These are phyloP conservation scores for Draba incana DNA, from an alignment of 345 rosid species.

Conservation along the genomic window DNA sequence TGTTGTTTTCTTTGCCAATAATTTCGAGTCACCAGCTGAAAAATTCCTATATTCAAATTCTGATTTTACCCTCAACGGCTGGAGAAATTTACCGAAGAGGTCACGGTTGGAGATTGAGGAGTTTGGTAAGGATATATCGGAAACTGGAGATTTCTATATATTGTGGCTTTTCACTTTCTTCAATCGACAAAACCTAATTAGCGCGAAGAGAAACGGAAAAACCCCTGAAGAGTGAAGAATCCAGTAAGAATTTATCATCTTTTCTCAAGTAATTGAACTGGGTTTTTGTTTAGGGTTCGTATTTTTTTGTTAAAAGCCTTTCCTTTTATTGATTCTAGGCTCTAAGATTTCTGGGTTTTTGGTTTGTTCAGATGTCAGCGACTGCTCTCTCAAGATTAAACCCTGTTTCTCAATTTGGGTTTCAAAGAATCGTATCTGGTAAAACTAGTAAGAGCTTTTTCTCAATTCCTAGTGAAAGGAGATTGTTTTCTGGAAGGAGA, in stretches of 20 bases:
- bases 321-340: slow-evolving; percentile 1
- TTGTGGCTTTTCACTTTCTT: too few relatives aligned
- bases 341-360: background rate
- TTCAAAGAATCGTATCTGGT: slow-evolving; percentile 41
- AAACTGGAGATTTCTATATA: background rate
- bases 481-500: slow-evolving; percentile 39
- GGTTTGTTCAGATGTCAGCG: slow-evolving; percentile 56
- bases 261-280: slow-evolving; percentile 1
- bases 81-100: slow-evolving; percentile 20
- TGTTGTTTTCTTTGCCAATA: background rate
- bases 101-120: slow-evolving; percentile 17
- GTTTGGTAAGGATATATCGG: background rate
- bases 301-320: background rate
- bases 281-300: background rate
- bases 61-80: slow-evolving; percentile 20
- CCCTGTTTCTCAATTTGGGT: slow-evolving; percentile 48
- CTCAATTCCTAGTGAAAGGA: slow-evolving; percentile 27
- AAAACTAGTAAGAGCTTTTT: slow-evolving; percentile 27
- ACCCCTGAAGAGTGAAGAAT: slow-evolving; percentile 15
- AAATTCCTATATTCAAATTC: slow-evolving; percentile 18
- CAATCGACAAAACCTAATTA: background rate
- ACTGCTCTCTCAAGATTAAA: slow-evolving; percentile 54
- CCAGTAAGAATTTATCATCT: slow-evolving; percentile 11
- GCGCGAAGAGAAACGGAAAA: background rate
- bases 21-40: background rate